Evolutionary conservation across 1,139 yeast genomes (phyloP), one percentile per base, ranked within the genome.

Genomic region (Nakaseomyces sp.): DNA sequence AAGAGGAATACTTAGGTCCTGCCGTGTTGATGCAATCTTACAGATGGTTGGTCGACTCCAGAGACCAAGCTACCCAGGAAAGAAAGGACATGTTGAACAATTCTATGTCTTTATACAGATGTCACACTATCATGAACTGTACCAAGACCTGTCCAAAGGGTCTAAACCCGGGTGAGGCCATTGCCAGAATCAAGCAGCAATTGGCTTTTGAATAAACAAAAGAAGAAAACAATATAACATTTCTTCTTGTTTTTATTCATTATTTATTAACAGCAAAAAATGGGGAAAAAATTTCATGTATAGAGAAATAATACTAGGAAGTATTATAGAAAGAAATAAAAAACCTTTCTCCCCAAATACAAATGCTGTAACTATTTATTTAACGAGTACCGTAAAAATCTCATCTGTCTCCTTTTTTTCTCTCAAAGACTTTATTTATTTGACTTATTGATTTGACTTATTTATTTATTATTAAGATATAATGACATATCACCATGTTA

Each of bases 121-220:
- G 99, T 70, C 99, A 91, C 74, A 91, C 97, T 50, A 91, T 91
- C 63, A 85, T 91, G 95, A 89, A 91, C 77, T 91, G 97, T 78
- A 77, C 97, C 46, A 82, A 77, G 68, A 91, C 98, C 47, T 91
- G 99, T 75, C 99, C 99, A 59, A 91, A 91, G 79, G 97, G 97
- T 52, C 79, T 93, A 72, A 91, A 93, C 72, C 99, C 99, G 43
- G 99, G 97, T 71, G 74, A 68, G 61, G 98, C 98, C 50, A 91
- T 91, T 70, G 97, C 98, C 53, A 88, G 87, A 71, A 88, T 91
- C 69, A 91, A 93, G 77, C 88, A 87, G 74, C 79, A 80, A 64
- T 78, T 91, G 76, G 93, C 96, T 46, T 44, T 49, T 19, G 18
- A 29, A 6, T 29, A 15, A 15, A 7, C 18, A 15, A 29, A 15